Percentiles rank a stretch among this genome's conserved stretches.
Conservation (phyloP, 2,329 filamentous ascomycete genomes). For the Alternaria angustiovoidea region DNA sequence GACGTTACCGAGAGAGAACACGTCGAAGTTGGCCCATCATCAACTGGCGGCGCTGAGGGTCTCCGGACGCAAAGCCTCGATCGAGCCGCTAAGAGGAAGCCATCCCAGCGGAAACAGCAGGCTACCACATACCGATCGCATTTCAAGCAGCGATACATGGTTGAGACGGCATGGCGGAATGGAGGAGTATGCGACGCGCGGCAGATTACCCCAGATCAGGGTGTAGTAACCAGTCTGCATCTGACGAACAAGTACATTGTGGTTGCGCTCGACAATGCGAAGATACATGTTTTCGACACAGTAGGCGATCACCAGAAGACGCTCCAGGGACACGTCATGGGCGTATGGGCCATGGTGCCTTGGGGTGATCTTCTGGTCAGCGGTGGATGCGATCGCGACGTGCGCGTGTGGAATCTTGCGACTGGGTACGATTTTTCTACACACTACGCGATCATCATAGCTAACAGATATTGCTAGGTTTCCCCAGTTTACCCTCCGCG, state of each 20-base stretch:
- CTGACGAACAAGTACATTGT: conserved; percentile 96
- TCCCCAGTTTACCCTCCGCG: conserved; percentile 71
- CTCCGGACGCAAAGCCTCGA: conserved; percentile 66
- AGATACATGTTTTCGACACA: conserved; percentile 97
- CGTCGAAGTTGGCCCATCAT: conserved; percentile 47
- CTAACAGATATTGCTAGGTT: conserved; percentile 31
- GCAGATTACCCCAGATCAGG: conserved; percentile 95
- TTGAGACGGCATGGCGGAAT: conserved; percentile 95
- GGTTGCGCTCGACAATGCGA: conserved; percentile 95
- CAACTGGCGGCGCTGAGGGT: conserved; percentile 57
- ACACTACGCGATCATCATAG: not conserved
- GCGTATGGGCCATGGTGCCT: conserved; percentile 99
- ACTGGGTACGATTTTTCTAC: conserved; percentile 72
- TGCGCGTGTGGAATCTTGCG: conserved; percentile 94
- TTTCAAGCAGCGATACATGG: conserved; percentile 96
- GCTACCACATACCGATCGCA: conserved; percentile 91
- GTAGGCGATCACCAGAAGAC: conserved; percentile 88
- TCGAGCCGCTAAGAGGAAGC: conserved; percentile 52
- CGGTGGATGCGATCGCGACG: conserved; percentile 94
- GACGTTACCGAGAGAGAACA: conserved; percentile 37
- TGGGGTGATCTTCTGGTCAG: conserved; percentile 96
- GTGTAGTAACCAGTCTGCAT: conserved; percentile 94
- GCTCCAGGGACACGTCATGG: conserved; percentile 96
- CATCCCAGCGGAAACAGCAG: conserved; percentile 60
- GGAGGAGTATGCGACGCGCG: conserved; percentile 84